These are phyloP conservation scores for Quercus agrifolia DNA, from an alignment of 306 rosid species.

Conservation along the genomic window DNA sequence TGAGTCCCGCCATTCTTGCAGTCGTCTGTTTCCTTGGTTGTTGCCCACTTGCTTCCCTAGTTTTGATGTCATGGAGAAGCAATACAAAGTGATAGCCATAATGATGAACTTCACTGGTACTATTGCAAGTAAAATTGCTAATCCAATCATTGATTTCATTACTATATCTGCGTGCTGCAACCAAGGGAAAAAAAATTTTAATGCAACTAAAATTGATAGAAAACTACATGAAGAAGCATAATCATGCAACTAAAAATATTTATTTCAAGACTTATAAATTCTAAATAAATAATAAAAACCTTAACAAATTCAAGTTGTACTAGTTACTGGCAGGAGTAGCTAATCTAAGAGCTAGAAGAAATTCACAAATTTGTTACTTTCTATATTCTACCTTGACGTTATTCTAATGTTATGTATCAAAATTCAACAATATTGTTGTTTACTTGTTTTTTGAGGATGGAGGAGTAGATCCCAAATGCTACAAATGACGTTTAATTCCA, in stretches of 20 bases:
- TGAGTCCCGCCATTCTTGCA: constrained; percentile 95
- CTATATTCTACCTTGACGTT: no score
- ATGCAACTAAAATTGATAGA: background rate
- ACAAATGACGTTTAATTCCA: no score
- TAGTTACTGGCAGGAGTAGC: background rate
- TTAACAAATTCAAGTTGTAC: no score
- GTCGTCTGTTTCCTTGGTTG: constrained; percentile 52
- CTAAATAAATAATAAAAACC: no score
- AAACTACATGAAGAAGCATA: background rate
- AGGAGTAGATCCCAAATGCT: no score
- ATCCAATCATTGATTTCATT: constrained; percentile 48
- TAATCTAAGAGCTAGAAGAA: background rate
- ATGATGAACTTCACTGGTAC: constrained; percentile 62
- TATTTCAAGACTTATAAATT: background rate
- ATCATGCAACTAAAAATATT: no score
- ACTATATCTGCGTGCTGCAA: constrained; percentile 77
- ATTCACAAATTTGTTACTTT: background rate
- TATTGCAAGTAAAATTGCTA: constrained; percentile 53
- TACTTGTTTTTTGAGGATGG: no score
- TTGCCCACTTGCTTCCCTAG: constrained; percentile 27
- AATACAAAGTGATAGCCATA: constrained; percentile 48
- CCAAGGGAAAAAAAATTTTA: background rate
- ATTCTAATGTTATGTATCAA: no score
- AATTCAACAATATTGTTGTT: no score
- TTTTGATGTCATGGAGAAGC: constrained; percentile 42